Evolutionary conservation across 1,284 basidiomycete genomes (phyloP).

Genomic region (Taiwanofungus camphoratus): DNA sequence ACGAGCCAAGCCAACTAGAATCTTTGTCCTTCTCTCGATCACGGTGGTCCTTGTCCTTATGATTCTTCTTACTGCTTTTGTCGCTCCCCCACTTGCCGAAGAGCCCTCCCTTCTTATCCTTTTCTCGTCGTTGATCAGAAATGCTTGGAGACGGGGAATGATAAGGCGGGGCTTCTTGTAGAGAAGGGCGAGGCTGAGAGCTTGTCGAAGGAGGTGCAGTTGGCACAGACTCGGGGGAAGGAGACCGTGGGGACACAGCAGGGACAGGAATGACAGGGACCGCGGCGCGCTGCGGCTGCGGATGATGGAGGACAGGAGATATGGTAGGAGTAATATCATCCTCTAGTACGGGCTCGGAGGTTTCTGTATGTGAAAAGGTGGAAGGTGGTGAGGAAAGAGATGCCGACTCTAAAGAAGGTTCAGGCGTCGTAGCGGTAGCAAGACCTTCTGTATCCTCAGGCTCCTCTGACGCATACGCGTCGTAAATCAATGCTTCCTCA

Average conservation of each 20-base stretch:
- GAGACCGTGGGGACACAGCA: conserved; percentile 32
- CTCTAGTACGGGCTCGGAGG: conserved; percentile 16
- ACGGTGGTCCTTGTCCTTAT: conserved; percentile 39
- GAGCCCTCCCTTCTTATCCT: conserved; percentile 75
- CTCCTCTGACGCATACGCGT: conserved; percentile 54
- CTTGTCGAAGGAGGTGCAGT: conserved; percentile 36
- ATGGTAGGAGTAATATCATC: neutral
- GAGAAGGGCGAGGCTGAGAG: conserved; percentile 24
- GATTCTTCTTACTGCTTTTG: conserved; percentile 47
- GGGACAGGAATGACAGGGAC: conserved; percentile 27
- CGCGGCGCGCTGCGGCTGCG: conserved; percentile 38
- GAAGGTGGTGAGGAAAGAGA: conserved; percentile 7
- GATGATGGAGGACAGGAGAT: conserved; percentile 53
- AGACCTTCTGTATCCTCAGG: conserved; percentile 14
- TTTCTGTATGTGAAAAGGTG: conserved; percentile 6
- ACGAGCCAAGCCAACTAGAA: conserved; percentile 78
- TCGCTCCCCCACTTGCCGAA: conserved; percentile 69
- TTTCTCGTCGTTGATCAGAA: conserved; percentile 37
- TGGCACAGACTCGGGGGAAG: conserved; percentile 32
- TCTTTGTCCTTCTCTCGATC: conserved; percentile 61
- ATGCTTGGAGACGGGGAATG: conserved; percentile 27
- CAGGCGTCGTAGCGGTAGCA: conserved; percentile 9
- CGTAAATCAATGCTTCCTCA: conserved; percentile 77
- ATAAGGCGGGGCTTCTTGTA: conserved; percentile 23
- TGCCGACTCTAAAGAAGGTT: conserved; percentile 10